Conservation (phyloP, 108 stramenopile genomes). For the Halocafeteria seosinensis region DNA sequence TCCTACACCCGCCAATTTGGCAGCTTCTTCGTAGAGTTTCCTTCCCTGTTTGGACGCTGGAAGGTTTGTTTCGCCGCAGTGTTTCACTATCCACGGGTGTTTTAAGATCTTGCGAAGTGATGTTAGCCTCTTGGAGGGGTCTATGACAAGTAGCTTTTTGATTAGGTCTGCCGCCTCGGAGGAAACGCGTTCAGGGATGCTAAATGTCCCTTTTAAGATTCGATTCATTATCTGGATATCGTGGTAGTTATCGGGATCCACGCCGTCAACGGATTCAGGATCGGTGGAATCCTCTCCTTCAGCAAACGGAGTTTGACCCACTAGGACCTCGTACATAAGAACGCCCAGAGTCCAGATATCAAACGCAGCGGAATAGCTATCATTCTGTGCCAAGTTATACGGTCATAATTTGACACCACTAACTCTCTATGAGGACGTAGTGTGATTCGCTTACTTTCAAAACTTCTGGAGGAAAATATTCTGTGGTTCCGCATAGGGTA, state of each 20-base stretch:
- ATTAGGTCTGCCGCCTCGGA: background rate
- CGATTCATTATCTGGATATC: background rate
- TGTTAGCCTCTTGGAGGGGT: slow-evolving; percentile 1
- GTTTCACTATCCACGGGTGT: slow-evolving; percentile 8
- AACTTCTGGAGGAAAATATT: slow-evolving; percentile 97
- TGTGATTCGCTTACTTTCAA: no score
- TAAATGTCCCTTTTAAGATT: slow-evolving; percentile 48
- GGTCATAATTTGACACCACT: no score
- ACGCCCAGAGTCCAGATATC: slow-evolving; percentile 80
- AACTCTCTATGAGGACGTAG: no score
- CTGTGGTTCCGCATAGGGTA: slow-evolving; percentile 88
- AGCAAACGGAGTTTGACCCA: slow-evolving; percentile 18
- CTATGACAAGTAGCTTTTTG: background rate
- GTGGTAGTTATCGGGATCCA: background rate
- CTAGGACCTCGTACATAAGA: slow-evolving; percentile 23
- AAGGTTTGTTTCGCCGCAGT: background rate
- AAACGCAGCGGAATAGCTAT: slow-evolving; percentile 65
- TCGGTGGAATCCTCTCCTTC: background rate
- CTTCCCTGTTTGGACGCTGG: no score
- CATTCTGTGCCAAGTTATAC: no score
- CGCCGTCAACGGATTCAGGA: background rate
- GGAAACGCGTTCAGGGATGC: slow-evolving; percentile 11
- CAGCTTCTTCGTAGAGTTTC: no score
- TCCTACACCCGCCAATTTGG: no score
- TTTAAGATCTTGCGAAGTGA: background rate